These are phyloP conservation scores for Aspergillus ellipticus DNA, from an alignment of 495 filamentous ascomycete genomes.

Conservation along the genomic window DNA sequence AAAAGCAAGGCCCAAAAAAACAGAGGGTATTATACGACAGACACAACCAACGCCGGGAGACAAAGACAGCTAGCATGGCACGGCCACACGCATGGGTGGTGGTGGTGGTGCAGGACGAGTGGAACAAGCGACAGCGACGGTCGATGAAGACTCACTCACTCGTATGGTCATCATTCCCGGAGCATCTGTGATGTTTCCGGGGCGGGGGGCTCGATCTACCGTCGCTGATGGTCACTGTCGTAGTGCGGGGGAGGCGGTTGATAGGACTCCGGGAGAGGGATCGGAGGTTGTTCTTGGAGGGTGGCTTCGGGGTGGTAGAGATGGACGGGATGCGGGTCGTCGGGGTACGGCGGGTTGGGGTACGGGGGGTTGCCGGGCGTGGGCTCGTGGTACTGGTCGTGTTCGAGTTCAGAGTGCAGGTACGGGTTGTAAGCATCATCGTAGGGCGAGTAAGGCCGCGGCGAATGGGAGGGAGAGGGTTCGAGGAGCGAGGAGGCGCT, in stretches of 20 bases:
- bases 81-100: too few species aligned
- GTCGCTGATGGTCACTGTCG: slow-evolving; percentile 18
- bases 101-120: too few species aligned
- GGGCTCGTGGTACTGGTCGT: background rate
- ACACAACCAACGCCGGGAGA: slow-evolving; percentile 1
- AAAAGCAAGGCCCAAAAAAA: background rate
- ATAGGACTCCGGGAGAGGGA: slow-evolving; percentile 36
- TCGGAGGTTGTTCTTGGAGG: slow-evolving; percentile 31
- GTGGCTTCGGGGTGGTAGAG: background rate
- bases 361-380: slow-evolving; percentile 10
- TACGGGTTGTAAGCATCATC: slow-evolving; percentile 21
- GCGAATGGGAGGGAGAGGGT: slow-evolving; percentile 5
- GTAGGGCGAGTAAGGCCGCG: slow-evolving; percentile 25
- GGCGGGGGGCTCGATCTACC: slow-evolving; percentile 23
- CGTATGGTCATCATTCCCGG: slow-evolving; percentile 7
- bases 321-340: slow-evolving; percentile 14
- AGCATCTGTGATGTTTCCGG: background rate
- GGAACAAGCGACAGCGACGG: too few species aligned
- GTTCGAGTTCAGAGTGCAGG: slow-evolving; percentile 1
- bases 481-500: slow-evolving; percentile 15
- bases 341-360: slow-evolving; percentile 16
- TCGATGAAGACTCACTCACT: slow-evolving; percentile 2
- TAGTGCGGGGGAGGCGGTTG: slow-evolving; percentile 30
- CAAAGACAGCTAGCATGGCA: background rate
- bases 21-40: slow-evolving; percentile 5